These are phyloP conservation scores for Aspergillus ostianus DNA, from an alignment of 495 filamentous ascomycete genomes.

Conservation along the genomic window DNA sequence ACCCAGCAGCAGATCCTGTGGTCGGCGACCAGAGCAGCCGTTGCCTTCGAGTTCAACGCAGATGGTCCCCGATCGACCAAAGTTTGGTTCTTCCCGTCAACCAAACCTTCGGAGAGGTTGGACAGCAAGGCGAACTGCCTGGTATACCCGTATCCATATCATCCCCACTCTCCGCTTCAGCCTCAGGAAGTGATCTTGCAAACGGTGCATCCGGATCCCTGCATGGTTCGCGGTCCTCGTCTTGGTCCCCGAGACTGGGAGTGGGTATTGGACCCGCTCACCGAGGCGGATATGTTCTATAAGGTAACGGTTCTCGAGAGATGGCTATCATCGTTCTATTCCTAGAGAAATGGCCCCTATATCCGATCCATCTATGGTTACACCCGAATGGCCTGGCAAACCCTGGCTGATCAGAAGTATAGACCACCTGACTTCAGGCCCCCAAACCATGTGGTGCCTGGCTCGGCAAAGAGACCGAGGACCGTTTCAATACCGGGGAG, in stretches of 20 bases:
- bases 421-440: no score
- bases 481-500: not conserved
- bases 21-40: not conserved
- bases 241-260: not conserved
- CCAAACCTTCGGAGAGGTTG: not conserved
- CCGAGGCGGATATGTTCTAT: not conserved
- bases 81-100: constrained; percentile 19
- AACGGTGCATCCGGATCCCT: not conserved
- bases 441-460: no score
- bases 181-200: not conserved
- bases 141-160: no score
- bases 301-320: no score
- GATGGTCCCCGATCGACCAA: constrained; percentile 19
- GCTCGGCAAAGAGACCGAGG: not conserved
- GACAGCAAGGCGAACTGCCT: no score
- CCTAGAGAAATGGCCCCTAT: no score
- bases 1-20: not conserved
- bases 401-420: no score
- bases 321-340: no score
- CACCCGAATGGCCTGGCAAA: no score
- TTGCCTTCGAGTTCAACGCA: constrained; percentile 10
- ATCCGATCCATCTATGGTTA: no score
- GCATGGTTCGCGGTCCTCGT: not conserved
- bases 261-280: not conserved
- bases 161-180: not conserved